Percentiles rank a stretch among this genome's conserved stretches.
Evolutionary conservation across 768 basidiomycete species (phyloP).

Genomic region (Erythrobasidium yunnanense): DNA sequence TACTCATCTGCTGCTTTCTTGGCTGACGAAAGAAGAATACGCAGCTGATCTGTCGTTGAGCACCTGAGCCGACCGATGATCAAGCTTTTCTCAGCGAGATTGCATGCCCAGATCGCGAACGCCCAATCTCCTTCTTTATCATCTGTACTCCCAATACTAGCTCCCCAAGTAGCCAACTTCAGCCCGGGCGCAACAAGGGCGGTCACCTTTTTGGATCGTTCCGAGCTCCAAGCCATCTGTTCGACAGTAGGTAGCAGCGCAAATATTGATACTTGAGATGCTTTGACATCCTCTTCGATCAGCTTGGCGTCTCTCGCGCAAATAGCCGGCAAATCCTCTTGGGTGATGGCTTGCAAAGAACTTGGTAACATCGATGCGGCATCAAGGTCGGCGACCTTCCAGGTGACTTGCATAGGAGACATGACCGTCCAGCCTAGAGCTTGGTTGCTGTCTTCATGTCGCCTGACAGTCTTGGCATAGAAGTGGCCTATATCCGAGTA

Average conservation of each 20-base stretch:
- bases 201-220: neutral
- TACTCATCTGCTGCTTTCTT: neutral
- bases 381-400: neutral
- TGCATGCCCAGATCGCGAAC: constrained; percentile 8
- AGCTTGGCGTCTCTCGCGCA: neutral
- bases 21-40: neutral
- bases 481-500: constrained; percentile 1
- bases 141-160: too few relatives aligned
- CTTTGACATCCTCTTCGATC: neutral
- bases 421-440: neutral
- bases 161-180: too few relatives aligned
- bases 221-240: neutral
- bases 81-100: neutral
- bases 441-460: neutral
- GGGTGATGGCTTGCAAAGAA: neutral
- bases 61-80: constrained; percentile 4
- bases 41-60: neutral
- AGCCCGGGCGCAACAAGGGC: too few relatives aligned
- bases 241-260: neutral
- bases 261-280: neutral
- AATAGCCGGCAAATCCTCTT: neutral
- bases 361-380: neutral
- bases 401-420: neutral
- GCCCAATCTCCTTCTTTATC: too few relatives aligned
- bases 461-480: neutral